Conservation (phyloP, 768 basidiomycete species). For the Rhizopogon vulgaris region DNA sequence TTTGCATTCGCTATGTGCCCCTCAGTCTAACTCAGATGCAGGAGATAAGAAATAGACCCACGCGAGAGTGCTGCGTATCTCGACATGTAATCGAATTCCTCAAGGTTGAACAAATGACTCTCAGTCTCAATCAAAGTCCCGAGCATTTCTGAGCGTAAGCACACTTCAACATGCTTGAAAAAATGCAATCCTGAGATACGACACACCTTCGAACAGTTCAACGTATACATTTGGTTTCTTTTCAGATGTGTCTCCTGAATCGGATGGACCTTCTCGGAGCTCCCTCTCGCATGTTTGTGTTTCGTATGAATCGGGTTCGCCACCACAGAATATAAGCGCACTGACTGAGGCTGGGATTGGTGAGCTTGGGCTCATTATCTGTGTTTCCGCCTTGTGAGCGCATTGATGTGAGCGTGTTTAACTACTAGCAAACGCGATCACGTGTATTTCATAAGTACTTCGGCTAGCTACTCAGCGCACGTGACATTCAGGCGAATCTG, state of each 20-base stretch:
- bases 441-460: not conserved
- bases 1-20: constrained; percentile 40
- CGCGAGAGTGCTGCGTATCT: constrained; percentile 42
- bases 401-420: not conserved
- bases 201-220: constrained; percentile 24
- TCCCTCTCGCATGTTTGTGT: constrained; percentile 2
- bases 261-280: constrained; percentile 4
- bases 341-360: constrained; percentile 12
- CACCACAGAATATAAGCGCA: constrained; percentile 26
- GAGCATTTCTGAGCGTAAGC: constrained; percentile 46
- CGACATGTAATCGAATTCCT: constrained; percentile 41
- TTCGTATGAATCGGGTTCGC: constrained; percentile 11
- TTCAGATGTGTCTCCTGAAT: not conserved
- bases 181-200: not conserved
- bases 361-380: constrained; percentile 2
- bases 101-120: constrained; percentile 40
- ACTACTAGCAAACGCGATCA: not conserved
- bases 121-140: constrained; percentile 45
- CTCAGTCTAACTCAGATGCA: constrained; percentile 7
- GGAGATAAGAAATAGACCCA: constrained; percentile 25
- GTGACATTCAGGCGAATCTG: too few relatives aligned
- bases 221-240: constrained; percentile 17
- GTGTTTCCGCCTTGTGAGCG: constrained; percentile 4
- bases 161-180: not conserved
- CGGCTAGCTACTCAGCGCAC: too few relatives aligned